Evolutionary conservation across 257 asterid species (phyloP).

Genomic region (Mentha longifolia): DNA sequence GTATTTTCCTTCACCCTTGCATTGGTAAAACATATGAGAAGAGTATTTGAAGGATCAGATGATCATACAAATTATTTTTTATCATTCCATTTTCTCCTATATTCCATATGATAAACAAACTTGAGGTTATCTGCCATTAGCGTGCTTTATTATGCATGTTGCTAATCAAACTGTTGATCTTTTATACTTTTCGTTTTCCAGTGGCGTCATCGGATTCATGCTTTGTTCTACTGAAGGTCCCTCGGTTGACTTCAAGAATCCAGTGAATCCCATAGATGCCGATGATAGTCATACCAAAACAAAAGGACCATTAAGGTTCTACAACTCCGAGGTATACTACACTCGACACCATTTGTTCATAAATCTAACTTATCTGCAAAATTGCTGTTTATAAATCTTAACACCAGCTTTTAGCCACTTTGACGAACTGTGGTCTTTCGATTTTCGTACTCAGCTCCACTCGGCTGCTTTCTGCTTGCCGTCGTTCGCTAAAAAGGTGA

Average conservation of each 20-base stretch:
- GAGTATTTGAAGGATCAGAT: too few relatives aligned
- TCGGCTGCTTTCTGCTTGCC: constrained; percentile 96
- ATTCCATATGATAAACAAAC: too few relatives aligned
- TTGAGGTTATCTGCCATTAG: not conserved
- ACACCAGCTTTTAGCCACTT: not conserved
- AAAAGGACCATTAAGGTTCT: constrained; percentile 63
- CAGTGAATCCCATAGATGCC: constrained; percentile 66
- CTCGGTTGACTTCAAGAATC: constrained; percentile 71
- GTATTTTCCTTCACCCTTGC: constrained; percentile 34
- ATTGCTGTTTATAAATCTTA: too few relatives aligned
- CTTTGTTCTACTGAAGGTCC: constrained; percentile 87
- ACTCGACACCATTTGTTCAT: not conserved
- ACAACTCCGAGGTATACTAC: constrained; percentile 74
- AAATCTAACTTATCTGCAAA: not conserved
- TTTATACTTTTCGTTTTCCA: constrained; percentile 27
- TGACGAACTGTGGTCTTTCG: not conserved
- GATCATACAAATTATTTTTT: too few relatives aligned
- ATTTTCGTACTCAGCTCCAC: constrained; percentile 60
- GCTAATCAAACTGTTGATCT: constrained; percentile 12
- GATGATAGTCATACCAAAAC: constrained; percentile 45
- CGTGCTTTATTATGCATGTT: not conserved
- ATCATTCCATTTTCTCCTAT: too few relatives aligned
- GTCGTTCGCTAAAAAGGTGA: constrained; percentile 84
- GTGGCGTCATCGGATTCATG: constrained; percentile 93
- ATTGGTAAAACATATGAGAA: too few relatives aligned